Evolutionary conservation across 1,139 yeast species (phyloP).

Genomic region (Hyphopichia khmerensis): DNA sequence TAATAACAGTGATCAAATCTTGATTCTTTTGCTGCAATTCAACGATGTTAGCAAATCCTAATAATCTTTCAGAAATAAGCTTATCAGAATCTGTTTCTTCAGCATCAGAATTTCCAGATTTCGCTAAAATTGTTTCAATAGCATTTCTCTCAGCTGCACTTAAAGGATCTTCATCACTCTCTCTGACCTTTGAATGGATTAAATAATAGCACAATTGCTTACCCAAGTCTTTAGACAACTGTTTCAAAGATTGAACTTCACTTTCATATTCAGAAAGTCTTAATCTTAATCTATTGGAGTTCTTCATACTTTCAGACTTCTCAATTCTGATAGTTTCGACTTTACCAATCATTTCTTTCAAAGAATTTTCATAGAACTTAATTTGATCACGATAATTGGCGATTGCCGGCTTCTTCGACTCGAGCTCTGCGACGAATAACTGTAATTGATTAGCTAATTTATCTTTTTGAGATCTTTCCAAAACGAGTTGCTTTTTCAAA

Average conservation of each 20-base stretch:
- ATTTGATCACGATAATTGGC: conserved; percentile 61
- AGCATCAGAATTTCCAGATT: conserved; percentile 30
- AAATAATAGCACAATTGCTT: conserved; percentile 75
- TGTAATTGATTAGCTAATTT: conserved; percentile 70
- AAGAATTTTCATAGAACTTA: conserved; percentile 41
- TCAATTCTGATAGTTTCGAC: conserved; percentile 38
- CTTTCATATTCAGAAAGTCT: conserved; percentile 30
- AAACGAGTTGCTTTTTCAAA: conserved; percentile 63
- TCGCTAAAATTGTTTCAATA: conserved; percentile 43
- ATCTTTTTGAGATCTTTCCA: conserved; percentile 72
- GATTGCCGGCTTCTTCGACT: conserved; percentile 75
- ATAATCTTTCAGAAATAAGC: conserved; percentile 70
- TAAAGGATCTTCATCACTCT: conserved; percentile 53
- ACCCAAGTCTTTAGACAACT: conserved; percentile 69
- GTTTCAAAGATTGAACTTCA: conserved; percentile 46
- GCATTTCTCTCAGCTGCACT: conserved; percentile 57
- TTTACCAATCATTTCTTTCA: conserved; percentile 40
- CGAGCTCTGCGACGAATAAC: conserved; percentile 71
- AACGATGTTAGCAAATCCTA: conserved; percentile 62
- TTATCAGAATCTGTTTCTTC: conserved; percentile 65
- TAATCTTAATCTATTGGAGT: conserved; percentile 29
- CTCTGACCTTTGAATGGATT: conserved; percentile 62
- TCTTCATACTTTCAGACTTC: conserved; percentile 42
- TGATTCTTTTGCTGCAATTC: conserved; percentile 76
- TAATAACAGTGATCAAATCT: conserved; percentile 62